Evolutionary conservation across 2,329 filamentous ascomycete species (phyloP).

Genomic region (Paecilomyces sp.): DNA sequence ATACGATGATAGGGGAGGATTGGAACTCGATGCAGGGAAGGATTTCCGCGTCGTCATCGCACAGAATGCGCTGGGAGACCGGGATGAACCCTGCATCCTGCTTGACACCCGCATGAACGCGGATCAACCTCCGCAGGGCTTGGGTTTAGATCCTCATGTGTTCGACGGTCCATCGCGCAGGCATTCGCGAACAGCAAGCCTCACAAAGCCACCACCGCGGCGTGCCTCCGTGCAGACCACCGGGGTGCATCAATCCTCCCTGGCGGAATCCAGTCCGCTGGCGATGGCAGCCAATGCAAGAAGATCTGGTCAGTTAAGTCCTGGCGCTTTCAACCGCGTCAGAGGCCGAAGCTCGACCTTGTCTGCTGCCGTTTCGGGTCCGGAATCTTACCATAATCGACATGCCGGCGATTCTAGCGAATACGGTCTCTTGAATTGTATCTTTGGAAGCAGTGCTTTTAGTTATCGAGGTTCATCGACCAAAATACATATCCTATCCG

Average conservation of each 20-base stretch:
- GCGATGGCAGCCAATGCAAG: constrained; percentile 25
- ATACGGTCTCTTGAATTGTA: constrained; percentile 49
- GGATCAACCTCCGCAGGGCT: constrained; percentile 21
- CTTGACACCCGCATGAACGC: constrained; percentile 33
- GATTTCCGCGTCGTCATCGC: constrained; percentile 42
- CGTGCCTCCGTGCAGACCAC: constrained; percentile 19
- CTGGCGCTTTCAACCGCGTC: constrained; percentile 34
- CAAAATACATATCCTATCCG: constrained; percentile 52
- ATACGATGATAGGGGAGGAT: constrained; percentile 41
- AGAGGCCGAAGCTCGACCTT: constrained; percentile 41
- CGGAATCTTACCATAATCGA: constrained; percentile 29
- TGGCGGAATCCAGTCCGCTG: constrained; percentile 26
- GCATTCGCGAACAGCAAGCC: constrained; percentile 33
- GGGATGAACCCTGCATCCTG: constrained; percentile 39
- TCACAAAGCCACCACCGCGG: constrained; percentile 25
- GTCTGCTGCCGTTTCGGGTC: constrained; percentile 23
- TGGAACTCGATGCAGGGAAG: constrained; percentile 37
- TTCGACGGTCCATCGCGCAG: constrained; percentile 20
- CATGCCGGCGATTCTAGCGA: constrained; percentile 44
- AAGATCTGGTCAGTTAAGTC: constrained; percentile 21
- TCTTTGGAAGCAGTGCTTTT: constrained; percentile 53
- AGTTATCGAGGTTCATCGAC: constrained; percentile 53
- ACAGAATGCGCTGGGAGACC: constrained; percentile 42
- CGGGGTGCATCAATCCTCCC: constrained; percentile 19
- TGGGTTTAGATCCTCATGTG: constrained; percentile 27